Conservation (phyloP, 495 filamentous ascomycete genomes). For the Lophiostoma macrostomum region DNA sequence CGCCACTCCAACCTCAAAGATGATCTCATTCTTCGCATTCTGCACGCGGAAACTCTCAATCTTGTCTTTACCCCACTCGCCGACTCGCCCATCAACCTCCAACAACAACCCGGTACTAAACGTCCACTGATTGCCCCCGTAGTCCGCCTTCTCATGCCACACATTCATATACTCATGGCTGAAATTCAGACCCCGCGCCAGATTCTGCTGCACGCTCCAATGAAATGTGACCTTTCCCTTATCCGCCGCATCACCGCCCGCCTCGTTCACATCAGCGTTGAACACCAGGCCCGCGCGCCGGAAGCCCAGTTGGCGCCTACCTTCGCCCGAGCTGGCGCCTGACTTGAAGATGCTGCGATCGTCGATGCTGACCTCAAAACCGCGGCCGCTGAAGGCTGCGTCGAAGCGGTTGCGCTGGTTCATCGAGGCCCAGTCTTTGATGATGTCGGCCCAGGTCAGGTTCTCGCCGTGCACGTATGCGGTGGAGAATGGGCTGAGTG, state of each 20-base stretch:
- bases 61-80: conserved; percentile 2
- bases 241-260: conserved; percentile 13
- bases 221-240: conserved; percentile 26
- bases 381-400: background rate
- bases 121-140: conserved; percentile 20
- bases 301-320: conserved; percentile 24
- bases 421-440: conserved; percentile 1
- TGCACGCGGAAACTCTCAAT: conserved; percentile 15
- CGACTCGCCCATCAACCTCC: conserved; percentile 14
- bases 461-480: conserved; percentile 25
- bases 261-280: conserved; percentile 14
- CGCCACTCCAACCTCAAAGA: conserved; percentile 8
- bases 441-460: conserved; percentile 23
- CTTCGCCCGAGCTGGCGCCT: too few species aligned
- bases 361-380: conserved; percentile 25
- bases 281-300: conserved; percentile 21
- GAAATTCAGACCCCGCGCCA: conserved; percentile 11
- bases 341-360: conserved; percentile 16
- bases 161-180: conserved; percentile 32
- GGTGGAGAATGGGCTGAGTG: conserved; percentile 10
- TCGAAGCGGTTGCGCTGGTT: conserved; percentile 11
- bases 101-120: conserved; percentile 17
- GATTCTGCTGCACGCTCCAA: conserved; percentile 24
- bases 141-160: conserved; percentile 26
- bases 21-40: conserved; percentile 14